phyloP scores from a whole-genome alignment of 495 filamentous ascomycete species.

The Beverwykella pulmonaria region DNA sequence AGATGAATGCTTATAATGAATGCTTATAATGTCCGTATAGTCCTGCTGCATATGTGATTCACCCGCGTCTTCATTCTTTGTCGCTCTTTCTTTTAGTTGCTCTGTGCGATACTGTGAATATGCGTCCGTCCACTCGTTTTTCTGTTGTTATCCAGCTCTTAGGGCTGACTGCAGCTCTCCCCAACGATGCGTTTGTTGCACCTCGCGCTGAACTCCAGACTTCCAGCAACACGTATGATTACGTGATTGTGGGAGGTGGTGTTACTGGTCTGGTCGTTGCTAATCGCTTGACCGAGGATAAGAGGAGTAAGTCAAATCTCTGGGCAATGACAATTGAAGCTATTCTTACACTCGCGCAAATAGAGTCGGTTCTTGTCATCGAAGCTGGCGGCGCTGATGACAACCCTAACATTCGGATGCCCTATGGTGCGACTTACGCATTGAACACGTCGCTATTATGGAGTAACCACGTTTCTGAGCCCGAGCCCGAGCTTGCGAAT shows the following conservation, averaged over 20 bases:
- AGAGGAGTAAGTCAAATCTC: constrained; percentile 5
- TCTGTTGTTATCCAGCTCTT: constrained; percentile 6
- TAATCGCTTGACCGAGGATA: constrained; percentile 44
- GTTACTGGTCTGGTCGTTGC: constrained; percentile 49
- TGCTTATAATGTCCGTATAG: constrained; percentile 1
- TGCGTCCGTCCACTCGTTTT: constrained; percentile 18
- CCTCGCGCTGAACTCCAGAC: background rate
- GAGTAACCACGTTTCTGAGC: constrained; percentile 3
- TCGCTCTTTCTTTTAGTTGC: background rate
- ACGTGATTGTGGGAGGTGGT: constrained; percentile 50
- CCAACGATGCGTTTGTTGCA: background rate
- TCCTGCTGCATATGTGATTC: background rate
- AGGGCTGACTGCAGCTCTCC: background rate
- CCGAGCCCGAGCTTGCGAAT: constrained; percentile 11
- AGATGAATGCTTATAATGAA: background rate
- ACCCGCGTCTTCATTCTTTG: constrained; percentile 2
- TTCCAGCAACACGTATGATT: constrained; percentile 16
- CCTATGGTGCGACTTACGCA: constrained; percentile 2
- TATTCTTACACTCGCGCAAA: background rate
- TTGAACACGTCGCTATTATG: constrained; percentile 14
- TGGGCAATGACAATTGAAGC: background rate
- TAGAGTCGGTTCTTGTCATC: constrained; percentile 27
- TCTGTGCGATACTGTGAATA: background rate
- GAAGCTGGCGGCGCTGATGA: constrained; percentile 25
- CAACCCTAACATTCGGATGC: constrained; percentile 12